Evolutionary conservation across 1,284 basidiomycete species (phyloP).

Genomic region (Leccinum solheimii): DNA sequence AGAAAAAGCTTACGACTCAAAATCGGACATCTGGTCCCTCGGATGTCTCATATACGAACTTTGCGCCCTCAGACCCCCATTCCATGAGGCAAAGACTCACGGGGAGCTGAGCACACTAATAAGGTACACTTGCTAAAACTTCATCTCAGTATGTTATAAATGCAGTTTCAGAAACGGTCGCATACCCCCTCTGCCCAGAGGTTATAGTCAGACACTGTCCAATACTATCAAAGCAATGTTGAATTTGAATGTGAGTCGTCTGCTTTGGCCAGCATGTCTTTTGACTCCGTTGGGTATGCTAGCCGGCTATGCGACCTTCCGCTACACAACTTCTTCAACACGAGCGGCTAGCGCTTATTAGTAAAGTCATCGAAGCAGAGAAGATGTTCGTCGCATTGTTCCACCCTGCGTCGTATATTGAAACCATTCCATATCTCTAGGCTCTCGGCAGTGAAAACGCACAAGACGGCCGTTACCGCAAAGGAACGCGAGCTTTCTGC

Average conservation of each 20-base stretch:
- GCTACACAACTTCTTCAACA: constrained; percentile 76
- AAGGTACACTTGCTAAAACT: constrained; percentile 45
- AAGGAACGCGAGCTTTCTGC: constrained; percentile 68
- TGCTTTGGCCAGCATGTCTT: not conserved
- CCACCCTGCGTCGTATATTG: not conserved
- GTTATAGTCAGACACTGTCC: constrained; percentile 73
- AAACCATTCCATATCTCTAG: constrained; percentile 36
- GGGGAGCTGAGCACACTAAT: constrained; percentile 81
- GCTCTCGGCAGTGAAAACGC: constrained; percentile 59
- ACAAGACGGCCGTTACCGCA: constrained; percentile 51
- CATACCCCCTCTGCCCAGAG: constrained; percentile 82
- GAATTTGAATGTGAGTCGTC: constrained; percentile 69
- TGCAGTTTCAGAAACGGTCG: constrained; percentile 62
- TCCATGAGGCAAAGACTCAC: constrained; percentile 88
- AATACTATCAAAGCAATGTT: constrained; percentile 86
- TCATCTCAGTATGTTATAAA: constrained; percentile 1
- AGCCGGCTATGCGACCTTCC: constrained; percentile 85
- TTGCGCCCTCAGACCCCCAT: constrained; percentile 88
- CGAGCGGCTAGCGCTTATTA: constrained; percentile 71
- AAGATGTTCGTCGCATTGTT: constrained; percentile 59
- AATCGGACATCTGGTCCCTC: constrained; percentile 97
- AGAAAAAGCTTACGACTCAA: constrained; percentile 94
- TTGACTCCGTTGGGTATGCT: not conserved
- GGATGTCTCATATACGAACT: constrained; percentile 96
- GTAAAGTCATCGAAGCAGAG: constrained; percentile 73